Evolutionary conservation across 2,329 filamentous ascomycete genomes (phyloP).

Genomic region (Sporothrix curviconia): DNA sequence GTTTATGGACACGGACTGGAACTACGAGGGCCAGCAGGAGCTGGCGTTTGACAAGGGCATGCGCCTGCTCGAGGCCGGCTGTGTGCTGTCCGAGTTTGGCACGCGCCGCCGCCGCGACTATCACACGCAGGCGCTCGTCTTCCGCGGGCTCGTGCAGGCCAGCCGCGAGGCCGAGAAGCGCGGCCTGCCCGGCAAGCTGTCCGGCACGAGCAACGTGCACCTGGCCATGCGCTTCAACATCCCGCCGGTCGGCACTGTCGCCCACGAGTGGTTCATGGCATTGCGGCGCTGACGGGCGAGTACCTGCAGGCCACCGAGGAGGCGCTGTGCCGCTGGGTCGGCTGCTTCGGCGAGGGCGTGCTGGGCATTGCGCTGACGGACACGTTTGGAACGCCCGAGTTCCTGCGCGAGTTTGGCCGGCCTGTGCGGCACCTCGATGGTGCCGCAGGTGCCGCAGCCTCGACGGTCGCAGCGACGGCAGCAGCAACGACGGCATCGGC

Average conservation of each 20-base stretch:
- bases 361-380: constrained; percentile 88
- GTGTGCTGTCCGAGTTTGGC: constrained; percentile 89
- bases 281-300: constrained; percentile 81
- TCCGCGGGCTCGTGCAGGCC: constrained; percentile 76
- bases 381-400: constrained; percentile 88
- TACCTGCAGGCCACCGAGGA: constrained; percentile 80
- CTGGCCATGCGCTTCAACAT: constrained; percentile 90
- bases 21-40: constrained; percentile 77
- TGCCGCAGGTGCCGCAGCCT: neutral
- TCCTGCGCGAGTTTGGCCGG: constrained; percentile 75
- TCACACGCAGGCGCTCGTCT: constrained; percentile 86
- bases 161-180: constrained; percentile 61
- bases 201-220: constrained; percentile 93
- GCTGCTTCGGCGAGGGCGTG: constrained; percentile 79
- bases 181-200: constrained; percentile 64
- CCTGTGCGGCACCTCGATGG: constrained; percentile 44
- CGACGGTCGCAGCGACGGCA: neutral
- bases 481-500: neutral
- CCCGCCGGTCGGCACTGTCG: constrained; percentile 76
- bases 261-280: constrained; percentile 99
- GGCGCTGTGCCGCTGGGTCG: constrained; percentile 81
- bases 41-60: constrained; percentile 77
- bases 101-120: constrained; percentile 85
- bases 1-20: constrained; percentile 92
- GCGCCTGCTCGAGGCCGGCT: constrained; percentile 71